Evolutionary conservation across 148 eudicot species (phyloP).

Genomic region (Tetragonia tetragonoides): DNA sequence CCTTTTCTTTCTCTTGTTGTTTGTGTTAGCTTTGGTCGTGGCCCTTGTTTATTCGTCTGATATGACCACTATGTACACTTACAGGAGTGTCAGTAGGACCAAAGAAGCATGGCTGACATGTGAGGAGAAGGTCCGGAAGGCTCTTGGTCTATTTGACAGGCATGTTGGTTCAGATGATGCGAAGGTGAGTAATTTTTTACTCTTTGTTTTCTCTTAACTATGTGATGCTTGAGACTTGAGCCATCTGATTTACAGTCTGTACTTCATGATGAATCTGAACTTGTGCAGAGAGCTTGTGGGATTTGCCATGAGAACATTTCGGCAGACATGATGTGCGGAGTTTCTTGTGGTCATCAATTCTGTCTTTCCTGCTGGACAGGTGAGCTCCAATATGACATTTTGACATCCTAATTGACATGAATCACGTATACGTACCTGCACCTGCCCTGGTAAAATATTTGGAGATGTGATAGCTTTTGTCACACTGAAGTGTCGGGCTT

Average conservation of each 20-base stretch:
- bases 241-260: background rate
- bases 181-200: conserved; percentile 32
- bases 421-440: too few species aligned
- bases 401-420: background rate
- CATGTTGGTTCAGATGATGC: conserved; percentile 19
- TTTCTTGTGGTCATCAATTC: conserved; percentile 52
- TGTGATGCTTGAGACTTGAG: background rate
- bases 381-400: conserved; percentile 11
- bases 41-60: background rate
- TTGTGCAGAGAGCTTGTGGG: conserved; percentile 40
- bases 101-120: conserved; percentile 32
- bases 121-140: conserved; percentile 26
- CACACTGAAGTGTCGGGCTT: too few species aligned
- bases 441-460: too few species aligned
- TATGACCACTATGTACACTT: background rate
- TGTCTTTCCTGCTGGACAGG: conserved; percentile 54
- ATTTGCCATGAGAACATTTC: conserved; percentile 37
- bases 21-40: background rate
- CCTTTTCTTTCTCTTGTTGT: background rate
- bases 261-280: background rate
- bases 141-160: conserved; percentile 28
- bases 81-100: conserved; percentile 21
- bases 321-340: conserved; percentile 15
- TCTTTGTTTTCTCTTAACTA: background rate
- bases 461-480: too few species aligned